Conservation (phyloP, 306 rosid species). For the Acacia melanoxylon region DNA sequence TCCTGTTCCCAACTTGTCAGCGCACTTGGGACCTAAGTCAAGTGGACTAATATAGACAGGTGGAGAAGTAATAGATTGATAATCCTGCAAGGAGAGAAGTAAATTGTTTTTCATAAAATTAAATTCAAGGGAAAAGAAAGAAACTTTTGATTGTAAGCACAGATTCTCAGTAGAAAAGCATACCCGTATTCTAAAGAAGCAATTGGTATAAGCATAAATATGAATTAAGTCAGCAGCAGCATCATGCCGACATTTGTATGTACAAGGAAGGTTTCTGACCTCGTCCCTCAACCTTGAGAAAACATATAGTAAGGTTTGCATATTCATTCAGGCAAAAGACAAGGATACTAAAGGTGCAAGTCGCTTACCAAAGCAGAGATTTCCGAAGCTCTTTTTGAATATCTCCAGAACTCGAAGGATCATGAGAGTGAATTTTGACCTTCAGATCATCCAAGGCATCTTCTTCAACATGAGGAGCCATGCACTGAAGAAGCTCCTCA, state of each 20-base stretch:
- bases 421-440: slow-evolving; percentile 63
- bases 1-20: slow-evolving; percentile 76
- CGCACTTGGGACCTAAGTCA: slow-evolving; percentile 93
- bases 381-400: slow-evolving; percentile 70
- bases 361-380: slow-evolving; percentile 73
- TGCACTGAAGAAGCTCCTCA: slow-evolving; percentile 83
- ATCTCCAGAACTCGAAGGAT: slow-evolving; percentile 70
- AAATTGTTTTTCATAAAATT: not conserved
- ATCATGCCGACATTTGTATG: slow-evolving; percentile 95
- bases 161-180: slow-evolving; percentile 21
- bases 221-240: slow-evolving; percentile 99
- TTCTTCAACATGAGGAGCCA: slow-evolving; percentile 70
- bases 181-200: slow-evolving; percentile 92
- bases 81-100: slow-evolving; percentile 57
- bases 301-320: slow-evolving; percentile 10
- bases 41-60: slow-evolving; percentile 98
- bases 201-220: slow-evolving; percentile 82
- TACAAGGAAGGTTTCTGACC: slow-evolving; percentile 82
- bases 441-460: slow-evolving; percentile 64
- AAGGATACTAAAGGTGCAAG: not conserved
- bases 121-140: not conserved
- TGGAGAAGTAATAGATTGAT: slow-evolving; percentile 80
- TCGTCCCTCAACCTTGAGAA: slow-evolving; percentile 93
- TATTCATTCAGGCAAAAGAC: slow-evolving; percentile 21
- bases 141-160: not conserved